Conservation (phyloP, 164 flowering plant genomes). For the Dillenia suffruticosa region DNA sequence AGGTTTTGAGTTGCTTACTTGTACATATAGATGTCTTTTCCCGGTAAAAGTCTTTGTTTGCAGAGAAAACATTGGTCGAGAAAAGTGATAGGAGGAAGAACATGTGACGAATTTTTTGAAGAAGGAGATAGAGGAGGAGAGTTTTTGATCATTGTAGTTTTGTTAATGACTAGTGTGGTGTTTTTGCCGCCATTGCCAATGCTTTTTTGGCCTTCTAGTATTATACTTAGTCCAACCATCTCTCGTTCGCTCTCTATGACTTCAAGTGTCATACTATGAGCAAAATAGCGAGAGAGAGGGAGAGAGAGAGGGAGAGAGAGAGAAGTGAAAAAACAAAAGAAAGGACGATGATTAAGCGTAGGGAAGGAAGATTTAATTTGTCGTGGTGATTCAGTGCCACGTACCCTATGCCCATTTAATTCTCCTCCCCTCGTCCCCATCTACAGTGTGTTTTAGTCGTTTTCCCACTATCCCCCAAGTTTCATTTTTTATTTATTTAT, state of each 20-base stretch:
- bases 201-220: conserved; percentile 46
- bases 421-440: too few relatives aligned
- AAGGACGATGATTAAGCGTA: too few relatives aligned
- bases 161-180: conserved; percentile 44
- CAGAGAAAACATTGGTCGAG: conserved; percentile 64
- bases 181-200: conserved; percentile 8
- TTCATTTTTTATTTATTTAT: too few relatives aligned
- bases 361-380: too few relatives aligned
- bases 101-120: background rate
- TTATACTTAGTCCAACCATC: conserved; percentile 70
- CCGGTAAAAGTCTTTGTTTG: conserved; percentile 47
- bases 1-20: conserved; percentile 33
- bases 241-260: conserved; percentile 9
- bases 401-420: too few relatives aligned
- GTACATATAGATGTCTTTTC: conserved; percentile 79
- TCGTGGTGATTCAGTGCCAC: too few relatives aligned
- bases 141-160: conserved; percentile 23
- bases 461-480: too few relatives aligned
- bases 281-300: too few relatives aligned
- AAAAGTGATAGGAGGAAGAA: conserved; percentile 23
- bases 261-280: too few relatives aligned
- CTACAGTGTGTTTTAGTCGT: too few relatives aligned
- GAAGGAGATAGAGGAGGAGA: conserved; percentile 14
- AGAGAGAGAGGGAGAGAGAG: too few relatives aligned
- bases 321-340: too few relatives aligned